Evolutionary conservation across 2,329 filamentous ascomycete species (phyloP).

Genomic region (Pyrenochaeta sp.): DNA sequence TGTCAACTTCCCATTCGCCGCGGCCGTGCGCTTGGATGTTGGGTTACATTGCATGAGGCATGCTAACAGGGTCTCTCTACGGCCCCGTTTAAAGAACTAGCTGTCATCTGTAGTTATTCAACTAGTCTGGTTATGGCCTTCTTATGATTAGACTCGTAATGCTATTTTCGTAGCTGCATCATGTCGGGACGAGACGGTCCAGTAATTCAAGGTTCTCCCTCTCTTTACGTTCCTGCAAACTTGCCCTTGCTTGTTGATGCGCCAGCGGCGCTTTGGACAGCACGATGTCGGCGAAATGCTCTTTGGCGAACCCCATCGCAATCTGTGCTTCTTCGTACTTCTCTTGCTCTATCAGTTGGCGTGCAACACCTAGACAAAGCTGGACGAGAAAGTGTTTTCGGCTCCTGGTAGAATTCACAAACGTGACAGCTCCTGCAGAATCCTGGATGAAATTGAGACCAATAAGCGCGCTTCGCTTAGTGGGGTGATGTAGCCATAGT

Average conservation of each 20-base stretch:
- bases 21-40: too few relatives aligned
- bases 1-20: too few relatives aligned
- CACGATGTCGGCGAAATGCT: conserved; percentile 44
- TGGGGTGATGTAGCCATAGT: conserved; percentile 43
- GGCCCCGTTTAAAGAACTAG: too few relatives aligned
- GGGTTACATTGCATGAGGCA: too few relatives aligned
- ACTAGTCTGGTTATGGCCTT: too few relatives aligned
- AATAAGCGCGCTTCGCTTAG: conserved; percentile 20
- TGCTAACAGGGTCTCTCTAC: too few relatives aligned
- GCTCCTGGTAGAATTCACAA: conserved; percentile 13
- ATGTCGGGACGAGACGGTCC: conserved; percentile 32
- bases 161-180: conserved; percentile 1
- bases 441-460: conserved; percentile 37
- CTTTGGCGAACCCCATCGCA: conserved; percentile 39
- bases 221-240: conserved; percentile 17
- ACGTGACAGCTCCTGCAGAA: conserved; percentile 23
- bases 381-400: conserved; percentile 37
- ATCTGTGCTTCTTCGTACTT: conserved; percentile 37
- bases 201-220: conserved; percentile 36
- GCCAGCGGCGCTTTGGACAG: conserved; percentile 17
- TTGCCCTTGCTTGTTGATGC: conserved; percentile 1
- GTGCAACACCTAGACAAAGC: conserved; percentile 41
- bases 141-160: not conserved
- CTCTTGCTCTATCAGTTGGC: conserved; percentile 38
- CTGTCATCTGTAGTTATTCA: too few relatives aligned